These are phyloP conservation scores for Plasmodium billcollinsi DNA, from an alignment of 169 alveolate species.

Conservation along the genomic window DNA sequence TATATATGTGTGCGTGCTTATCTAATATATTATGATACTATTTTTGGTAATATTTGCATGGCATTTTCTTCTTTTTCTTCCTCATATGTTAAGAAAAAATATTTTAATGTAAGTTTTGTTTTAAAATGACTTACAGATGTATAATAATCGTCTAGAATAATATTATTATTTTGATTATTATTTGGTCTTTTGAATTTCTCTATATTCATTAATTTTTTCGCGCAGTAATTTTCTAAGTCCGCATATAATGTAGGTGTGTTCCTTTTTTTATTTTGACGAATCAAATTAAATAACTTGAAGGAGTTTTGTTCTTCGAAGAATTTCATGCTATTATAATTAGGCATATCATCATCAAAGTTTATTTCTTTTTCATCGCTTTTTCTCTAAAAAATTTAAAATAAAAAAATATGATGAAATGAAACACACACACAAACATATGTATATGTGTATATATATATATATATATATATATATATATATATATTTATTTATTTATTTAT, in stretches of 20 bases:
- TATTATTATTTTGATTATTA: neutral
- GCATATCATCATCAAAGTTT: constrained; percentile 40
- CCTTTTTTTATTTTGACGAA: constrained; percentile 50
- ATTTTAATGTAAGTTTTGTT: constrained; percentile 43
- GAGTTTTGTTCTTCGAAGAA: constrained; percentile 55
- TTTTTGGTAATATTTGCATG: constrained; percentile 43
- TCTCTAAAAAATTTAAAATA: constrained; percentile 13
- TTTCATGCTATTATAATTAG: constrained; percentile 47
- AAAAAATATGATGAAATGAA: neutral
- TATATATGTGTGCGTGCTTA: neutral
- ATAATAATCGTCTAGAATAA: constrained; percentile 56
- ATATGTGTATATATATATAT: neutral
- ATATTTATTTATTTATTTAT: neutral
- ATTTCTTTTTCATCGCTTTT: constrained; percentile 27
- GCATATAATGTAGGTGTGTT: constrained; percentile 21
- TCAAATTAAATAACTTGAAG: constrained; percentile 23
- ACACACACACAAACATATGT: neutral
- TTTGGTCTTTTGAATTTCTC: constrained; percentile 26
- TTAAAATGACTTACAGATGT: constrained; percentile 55
- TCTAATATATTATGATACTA: constrained; percentile 12
- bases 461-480: neutral
- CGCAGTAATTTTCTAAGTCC: constrained; percentile 61
- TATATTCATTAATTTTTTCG: constrained; percentile 12
- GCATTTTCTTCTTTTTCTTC: constrained; percentile 66
- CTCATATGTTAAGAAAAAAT: constrained; percentile 56